Conservation (phyloP, 108 stramenopile species). For the Schizochytrium sp. region DNA sequence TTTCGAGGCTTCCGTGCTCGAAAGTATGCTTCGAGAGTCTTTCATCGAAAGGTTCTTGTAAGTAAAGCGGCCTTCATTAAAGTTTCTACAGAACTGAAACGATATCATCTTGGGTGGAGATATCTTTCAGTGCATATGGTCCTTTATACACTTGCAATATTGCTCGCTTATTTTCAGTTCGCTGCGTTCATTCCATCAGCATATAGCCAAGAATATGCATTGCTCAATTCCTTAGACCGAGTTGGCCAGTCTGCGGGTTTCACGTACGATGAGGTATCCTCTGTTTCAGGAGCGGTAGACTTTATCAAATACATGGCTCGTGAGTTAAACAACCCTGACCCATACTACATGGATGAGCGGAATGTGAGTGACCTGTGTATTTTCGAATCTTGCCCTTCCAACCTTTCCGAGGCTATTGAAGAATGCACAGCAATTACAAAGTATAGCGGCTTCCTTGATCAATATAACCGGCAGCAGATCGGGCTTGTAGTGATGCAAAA, state of each 20-base stretch:
- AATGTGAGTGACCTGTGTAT: background rate
- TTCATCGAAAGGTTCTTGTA: background rate
- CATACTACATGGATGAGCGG: background rate
- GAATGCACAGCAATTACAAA: background rate
- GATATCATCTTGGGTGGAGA: slow-evolving; percentile 11
- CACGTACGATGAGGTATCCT: background rate
- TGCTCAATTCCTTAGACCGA: background rate
- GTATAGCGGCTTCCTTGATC: slow-evolving; percentile 32
- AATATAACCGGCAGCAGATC: slow-evolving; percentile 41
- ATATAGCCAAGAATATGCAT: background rate
- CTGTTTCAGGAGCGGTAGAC: background rate
- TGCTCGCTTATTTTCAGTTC: slow-evolving; percentile 37
- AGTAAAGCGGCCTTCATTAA: background rate
- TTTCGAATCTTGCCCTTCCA: background rate
- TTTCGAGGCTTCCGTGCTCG: slow-evolving; percentile 32
- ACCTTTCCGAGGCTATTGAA: background rate
- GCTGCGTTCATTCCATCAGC: background rate
- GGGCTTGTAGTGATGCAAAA: slow-evolving; percentile 1
- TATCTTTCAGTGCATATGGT: background rate
- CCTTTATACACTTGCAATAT: background rate
- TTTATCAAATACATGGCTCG: background rate
- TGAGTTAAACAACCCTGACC: background rate
- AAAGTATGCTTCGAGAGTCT: slow-evolving; percentile 45
- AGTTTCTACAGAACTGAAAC: slow-evolving; percentile 5
- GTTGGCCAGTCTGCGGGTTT: background rate